Conservation (phyloP, 345 rosid genomes). For the Cardamine chenopodiifolia region DNA sequence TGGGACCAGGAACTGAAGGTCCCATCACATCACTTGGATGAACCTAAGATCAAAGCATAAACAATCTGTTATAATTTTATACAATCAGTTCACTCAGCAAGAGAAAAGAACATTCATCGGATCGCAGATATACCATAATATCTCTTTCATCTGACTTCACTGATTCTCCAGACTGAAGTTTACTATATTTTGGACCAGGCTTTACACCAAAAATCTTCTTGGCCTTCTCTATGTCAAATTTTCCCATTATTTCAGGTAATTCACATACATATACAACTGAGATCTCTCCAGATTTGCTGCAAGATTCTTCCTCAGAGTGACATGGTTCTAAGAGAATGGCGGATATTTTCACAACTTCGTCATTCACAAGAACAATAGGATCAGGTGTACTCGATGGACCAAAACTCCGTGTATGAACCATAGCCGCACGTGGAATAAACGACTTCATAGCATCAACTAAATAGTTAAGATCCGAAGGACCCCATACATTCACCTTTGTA, state of each 20-base stretch:
- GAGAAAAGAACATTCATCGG: neutral
- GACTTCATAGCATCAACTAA: slow-evolving; percentile 92
- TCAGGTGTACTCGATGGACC: slow-evolving; percentile 57
- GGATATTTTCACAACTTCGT: slow-evolving; percentile 85
- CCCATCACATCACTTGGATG: slow-evolving; percentile 95
- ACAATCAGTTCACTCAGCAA: neutral
- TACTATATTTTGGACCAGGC: slow-evolving; percentile 81
- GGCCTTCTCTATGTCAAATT: slow-evolving; percentile 79
- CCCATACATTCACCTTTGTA: slow-evolving; percentile 88
- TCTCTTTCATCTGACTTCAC: slow-evolving; percentile 72
- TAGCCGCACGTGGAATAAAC: slow-evolving; percentile 92
- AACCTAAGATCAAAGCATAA: slow-evolving; percentile 50
- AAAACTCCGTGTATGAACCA: slow-evolving; percentile 88
- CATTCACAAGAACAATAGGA: slow-evolving; percentile 65
- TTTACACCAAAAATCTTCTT: slow-evolving; percentile 66
- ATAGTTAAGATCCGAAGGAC: slow-evolving; percentile 90
- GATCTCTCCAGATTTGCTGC: slow-evolving; percentile 64
- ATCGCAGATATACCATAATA: slow-evolving; percentile 55
- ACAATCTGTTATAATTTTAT: neutral
- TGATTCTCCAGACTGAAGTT: slow-evolving; percentile 78
- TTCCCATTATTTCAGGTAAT: slow-evolving; percentile 82
- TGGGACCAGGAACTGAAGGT: slow-evolving; percentile 86
- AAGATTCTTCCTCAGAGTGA: slow-evolving; percentile 43
- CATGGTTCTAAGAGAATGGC: slow-evolving; percentile 62
- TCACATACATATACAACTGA: slow-evolving; percentile 91